A percentile compares a stretch with the other conserved stretches of the same genome.
Evolutionary conservation across 192 early-diverging fungal species (phyloP).

Genomic region (Gonapodya sp.): DNA sequence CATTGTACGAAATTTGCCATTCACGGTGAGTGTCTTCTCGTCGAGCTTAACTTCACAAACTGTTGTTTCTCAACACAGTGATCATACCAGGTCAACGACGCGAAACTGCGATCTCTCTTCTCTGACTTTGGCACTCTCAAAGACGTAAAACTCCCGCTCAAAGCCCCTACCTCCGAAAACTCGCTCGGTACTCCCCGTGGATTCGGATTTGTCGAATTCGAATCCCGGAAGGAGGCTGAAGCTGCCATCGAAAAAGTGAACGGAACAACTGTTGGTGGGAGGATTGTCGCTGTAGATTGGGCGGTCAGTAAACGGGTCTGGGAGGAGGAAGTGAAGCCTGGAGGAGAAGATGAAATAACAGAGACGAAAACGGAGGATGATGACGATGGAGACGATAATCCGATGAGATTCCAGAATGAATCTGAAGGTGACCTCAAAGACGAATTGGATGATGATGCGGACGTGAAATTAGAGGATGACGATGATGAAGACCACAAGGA

Average conservation of each 20-base stretch:
- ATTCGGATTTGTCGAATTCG: constrained; percentile 87
- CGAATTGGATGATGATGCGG: constrained; percentile 21
- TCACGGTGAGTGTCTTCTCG: not conserved
- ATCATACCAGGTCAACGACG: not conserved
- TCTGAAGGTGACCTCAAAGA: constrained; percentile 22
- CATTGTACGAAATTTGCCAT: not conserved
- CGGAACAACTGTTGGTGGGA: constrained; percentile 53
- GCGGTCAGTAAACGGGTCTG: constrained; percentile 64
- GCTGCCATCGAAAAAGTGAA: constrained; percentile 64
- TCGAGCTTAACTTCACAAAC: too few relatives aligned
- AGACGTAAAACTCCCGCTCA: constrained; percentile 36
- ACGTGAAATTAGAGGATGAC: constrained; percentile 16
- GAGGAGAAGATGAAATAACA: constrained; percentile 25
- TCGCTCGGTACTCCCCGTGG: constrained; percentile 67
- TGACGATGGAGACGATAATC: constrained; percentile 22
- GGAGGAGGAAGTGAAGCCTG: constrained; percentile 13
- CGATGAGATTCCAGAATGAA: not conserved
- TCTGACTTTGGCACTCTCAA: constrained; percentile 79
- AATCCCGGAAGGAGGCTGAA: constrained; percentile 56
- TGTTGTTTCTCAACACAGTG: too few relatives aligned
- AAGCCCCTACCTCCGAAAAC: constrained; percentile 38
- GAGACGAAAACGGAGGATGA: constrained; percentile 26
- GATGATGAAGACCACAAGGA: constrained; percentile 25
- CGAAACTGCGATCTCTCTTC: constrained; percentile 62
- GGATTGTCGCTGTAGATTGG: constrained; percentile 77